Conservation (phyloP, 1,139 yeast species). For the Pichia sp. region DNA sequence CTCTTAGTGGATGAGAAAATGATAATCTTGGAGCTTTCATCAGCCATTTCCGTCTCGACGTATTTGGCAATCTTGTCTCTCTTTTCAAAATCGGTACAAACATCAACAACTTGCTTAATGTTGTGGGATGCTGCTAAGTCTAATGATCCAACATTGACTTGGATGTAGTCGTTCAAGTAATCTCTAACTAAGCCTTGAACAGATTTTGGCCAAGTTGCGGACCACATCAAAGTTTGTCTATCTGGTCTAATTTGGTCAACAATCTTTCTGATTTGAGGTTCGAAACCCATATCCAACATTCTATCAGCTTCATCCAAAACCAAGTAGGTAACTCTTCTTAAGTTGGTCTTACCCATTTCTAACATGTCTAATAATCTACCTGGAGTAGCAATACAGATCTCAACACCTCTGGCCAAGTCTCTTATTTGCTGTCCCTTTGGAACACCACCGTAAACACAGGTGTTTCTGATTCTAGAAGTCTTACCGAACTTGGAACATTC, state of each 20-base stretch:
- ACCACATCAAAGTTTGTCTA: slow-evolving; percentile 97
- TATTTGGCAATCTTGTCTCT: slow-evolving; percentile 85
- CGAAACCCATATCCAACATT: slow-evolving; percentile 97
- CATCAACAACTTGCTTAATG: slow-evolving; percentile 90
- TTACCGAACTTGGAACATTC: slow-evolving; percentile 95
- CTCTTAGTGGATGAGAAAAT: slow-evolving; percentile 94
- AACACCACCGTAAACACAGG: slow-evolving; percentile 99
- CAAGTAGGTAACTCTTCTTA: slow-evolving; percentile 92
- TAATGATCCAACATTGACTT: slow-evolving; percentile 92
- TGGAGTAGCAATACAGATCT: slow-evolving; percentile 94
- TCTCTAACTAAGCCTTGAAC: slow-evolving; percentile 90
- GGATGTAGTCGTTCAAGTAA: slow-evolving; percentile 87
- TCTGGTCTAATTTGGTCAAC: slow-evolving; percentile 84
- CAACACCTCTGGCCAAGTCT: slow-evolving; percentile 92
- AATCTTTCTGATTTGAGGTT: slow-evolving; percentile 89
- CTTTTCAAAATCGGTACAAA: slow-evolving; percentile 87
- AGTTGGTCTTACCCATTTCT: slow-evolving; percentile 90
- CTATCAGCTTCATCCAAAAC: slow-evolving; percentile 98
- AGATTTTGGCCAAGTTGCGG: slow-evolving; percentile 99
- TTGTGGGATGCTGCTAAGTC: slow-evolving; percentile 96
- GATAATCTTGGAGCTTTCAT: slow-evolving; percentile 71
- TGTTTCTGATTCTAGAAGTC: slow-evolving; percentile 89
- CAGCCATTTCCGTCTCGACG: slow-evolving; percentile 78
- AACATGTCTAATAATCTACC: slow-evolving; percentile 98
- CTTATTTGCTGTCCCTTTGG: slow-evolving; percentile 97